phyloP scores from a whole-genome alignment of 441 rosid species.

The Isatis lusitanica region DNA sequence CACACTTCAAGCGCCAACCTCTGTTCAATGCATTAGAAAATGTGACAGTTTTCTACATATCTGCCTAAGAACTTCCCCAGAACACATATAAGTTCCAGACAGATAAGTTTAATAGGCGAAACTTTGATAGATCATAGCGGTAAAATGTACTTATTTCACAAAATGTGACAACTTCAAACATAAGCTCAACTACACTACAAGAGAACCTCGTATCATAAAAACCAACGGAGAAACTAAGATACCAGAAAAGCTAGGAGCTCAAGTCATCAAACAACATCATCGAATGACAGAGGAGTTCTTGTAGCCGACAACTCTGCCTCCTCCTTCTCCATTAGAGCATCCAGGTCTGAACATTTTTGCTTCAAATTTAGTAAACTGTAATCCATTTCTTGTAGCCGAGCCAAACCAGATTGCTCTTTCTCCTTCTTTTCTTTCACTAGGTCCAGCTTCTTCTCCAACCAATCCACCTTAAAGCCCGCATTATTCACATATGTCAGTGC shows the following conservation, averaged over 20 bases:
- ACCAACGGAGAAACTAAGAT: not conserved
- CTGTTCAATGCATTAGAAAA: not conserved
- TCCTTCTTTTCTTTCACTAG: not conserved
- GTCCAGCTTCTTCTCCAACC: not conserved
- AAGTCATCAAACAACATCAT: slow-evolving; percentile 7
- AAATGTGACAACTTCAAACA: not conserved
- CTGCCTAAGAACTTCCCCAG: not conserved
- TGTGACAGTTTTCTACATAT: not conserved
- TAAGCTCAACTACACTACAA: not conserved
- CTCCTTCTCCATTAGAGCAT: not conserved
- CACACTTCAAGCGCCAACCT: not conserved
- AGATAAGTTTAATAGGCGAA: too few relatives aligned
- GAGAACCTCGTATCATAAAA: not conserved
- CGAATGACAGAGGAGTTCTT: not conserved
- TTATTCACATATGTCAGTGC: not conserved
- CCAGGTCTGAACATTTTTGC: not conserved
- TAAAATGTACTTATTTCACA: too few relatives aligned
- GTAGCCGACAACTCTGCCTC: not conserved
- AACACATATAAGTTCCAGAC: too few relatives aligned
- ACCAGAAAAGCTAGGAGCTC: not conserved
- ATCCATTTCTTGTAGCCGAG: not conserved
- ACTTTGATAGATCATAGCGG: too few relatives aligned
- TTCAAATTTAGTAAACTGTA: not conserved
- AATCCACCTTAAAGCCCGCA: not conserved
- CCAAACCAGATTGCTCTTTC: not conserved